These are phyloP conservation scores for Phytophthora fragariaefolia DNA, from an alignment of 352 stramenopile species.

Conservation along the genomic window DNA sequence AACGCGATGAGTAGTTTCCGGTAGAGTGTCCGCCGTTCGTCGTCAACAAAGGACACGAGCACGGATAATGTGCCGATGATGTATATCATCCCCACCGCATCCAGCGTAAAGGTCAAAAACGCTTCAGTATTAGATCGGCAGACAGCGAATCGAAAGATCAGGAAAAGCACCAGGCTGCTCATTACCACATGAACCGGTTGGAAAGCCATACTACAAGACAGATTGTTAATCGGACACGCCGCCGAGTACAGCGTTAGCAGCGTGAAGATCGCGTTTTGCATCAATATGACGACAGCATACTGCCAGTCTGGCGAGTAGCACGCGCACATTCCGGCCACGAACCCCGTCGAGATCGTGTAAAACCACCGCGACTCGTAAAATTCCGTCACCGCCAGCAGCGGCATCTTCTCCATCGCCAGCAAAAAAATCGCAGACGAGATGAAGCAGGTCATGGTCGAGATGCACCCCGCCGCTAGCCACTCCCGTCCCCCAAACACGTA, in stretches of 20 bases:
- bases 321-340: slow-evolving; percentile 51
- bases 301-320: slow-evolving; percentile 60
- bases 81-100: slow-evolving; percentile 65
- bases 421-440: slow-evolving; percentile 48
- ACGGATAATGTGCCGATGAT: slow-evolving; percentile 64
- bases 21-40: slow-evolving; percentile 57
- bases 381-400: slow-evolving; percentile 50
- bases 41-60: slow-evolving; percentile 69
- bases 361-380: slow-evolving; percentile 62
- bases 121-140: slow-evolving; percentile 33
- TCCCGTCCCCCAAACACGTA: slow-evolving; percentile 40
- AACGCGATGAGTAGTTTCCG: slow-evolving; percentile 72
- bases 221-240: slow-evolving; percentile 61
- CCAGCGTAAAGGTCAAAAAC: slow-evolving; percentile 57
- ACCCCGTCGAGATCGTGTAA: slow-evolving; percentile 47
- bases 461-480: slow-evolving; percentile 49
- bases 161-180: slow-evolving; percentile 40
- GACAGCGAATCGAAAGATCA: slow-evolving; percentile 56
- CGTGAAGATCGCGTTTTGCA: slow-evolving; percentile 60
- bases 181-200: slow-evolving; percentile 45
- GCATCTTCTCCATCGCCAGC: slow-evolving; percentile 35
- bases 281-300: slow-evolving; percentile 50
- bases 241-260: slow-evolving; percentile 67
- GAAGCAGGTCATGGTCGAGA: slow-evolving; percentile 44
- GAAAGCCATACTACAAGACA: slow-evolving; percentile 47